These are phyloP conservation scores for Cercospora sp. DNA, from an alignment of 2,329 filamentous ascomycete genomes.

Conservation along the genomic window DNA sequence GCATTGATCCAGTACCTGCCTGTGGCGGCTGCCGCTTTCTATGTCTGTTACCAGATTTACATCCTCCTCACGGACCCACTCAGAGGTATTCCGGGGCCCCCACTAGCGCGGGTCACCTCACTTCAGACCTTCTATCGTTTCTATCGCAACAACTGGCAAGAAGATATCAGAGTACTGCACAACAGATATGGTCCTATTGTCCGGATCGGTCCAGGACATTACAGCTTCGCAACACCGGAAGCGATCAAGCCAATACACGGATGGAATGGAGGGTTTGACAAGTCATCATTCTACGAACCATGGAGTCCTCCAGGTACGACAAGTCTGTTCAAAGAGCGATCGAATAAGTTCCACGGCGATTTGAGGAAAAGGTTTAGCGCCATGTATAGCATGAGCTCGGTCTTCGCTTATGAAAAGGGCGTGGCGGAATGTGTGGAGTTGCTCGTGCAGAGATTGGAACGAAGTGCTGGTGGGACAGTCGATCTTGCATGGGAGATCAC, in stretches of 20 bases:
- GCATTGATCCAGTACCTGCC: constrained; percentile 1
- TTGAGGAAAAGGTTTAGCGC: constrained; percentile 14
- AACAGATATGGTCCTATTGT: constrained; percentile 67
- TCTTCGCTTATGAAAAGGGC: constrained; percentile 13
- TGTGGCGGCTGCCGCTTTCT: neutral
- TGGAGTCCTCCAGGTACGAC: constrained; percentile 19
- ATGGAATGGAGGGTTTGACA: constrained; percentile 19
- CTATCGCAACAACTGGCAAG: constrained; percentile 20
- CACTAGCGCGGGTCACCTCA: constrained; percentile 19
- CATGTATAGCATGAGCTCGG: constrained; percentile 21
- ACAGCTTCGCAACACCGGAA: constrained; percentile 68
- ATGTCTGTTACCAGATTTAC: constrained; percentile 10
- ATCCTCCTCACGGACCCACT: constrained; percentile 13
- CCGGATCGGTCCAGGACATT: constrained; percentile 70
- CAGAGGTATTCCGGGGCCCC: constrained; percentile 19
- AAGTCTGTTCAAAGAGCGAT: constrained; percentile 17
- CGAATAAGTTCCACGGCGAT: constrained; percentile 18
- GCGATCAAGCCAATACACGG: constrained; percentile 52
- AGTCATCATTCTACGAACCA: constrained; percentile 35
- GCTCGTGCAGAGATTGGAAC: constrained; percentile 6
- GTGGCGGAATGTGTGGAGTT: constrained; percentile 14
- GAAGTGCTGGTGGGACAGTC: neutral
- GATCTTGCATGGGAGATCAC: constrained; percentile 16
- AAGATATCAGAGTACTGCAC: constrained; percentile 48
- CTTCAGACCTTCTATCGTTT: constrained; percentile 18